A percentile compares a stretch with the other conserved stretches of the same genome.
Evolutionary conservation across 2,329 filamentous ascomycete genomes (phyloP).

Genomic region (Trichoderma koningiopsis): DNA sequence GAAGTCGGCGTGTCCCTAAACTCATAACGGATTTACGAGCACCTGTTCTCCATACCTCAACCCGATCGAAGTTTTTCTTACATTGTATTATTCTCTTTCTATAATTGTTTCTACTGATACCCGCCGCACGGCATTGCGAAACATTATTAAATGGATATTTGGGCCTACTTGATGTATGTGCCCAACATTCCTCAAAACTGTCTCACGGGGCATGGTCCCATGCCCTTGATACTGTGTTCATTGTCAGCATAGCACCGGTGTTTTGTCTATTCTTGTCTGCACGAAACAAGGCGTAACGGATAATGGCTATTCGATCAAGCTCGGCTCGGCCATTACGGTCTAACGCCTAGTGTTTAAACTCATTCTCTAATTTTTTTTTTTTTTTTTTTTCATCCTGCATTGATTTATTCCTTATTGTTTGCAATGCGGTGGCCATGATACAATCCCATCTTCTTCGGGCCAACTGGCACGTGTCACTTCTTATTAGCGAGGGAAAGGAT

Average conservation of each 20-base stretch:
- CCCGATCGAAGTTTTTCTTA: background rate
- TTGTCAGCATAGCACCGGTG: conserved; percentile 31
- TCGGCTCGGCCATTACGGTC: background rate
- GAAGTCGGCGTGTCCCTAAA: conserved; percentile 59
- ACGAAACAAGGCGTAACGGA: conserved; percentile 27
- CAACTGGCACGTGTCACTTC: conserved; percentile 4
- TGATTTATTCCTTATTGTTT: conserved; percentile 8
- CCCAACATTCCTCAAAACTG: background rate
- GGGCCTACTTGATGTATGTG: background rate
- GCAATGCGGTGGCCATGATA: conserved; percentile 6
- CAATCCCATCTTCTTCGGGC: background rate
- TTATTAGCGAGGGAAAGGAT: conserved; percentile 10
- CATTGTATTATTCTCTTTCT: conserved; percentile 3
- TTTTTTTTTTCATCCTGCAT: background rate
- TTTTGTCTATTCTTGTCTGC: conserved; percentile 21
- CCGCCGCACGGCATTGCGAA: conserved; percentile 23
- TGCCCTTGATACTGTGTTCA: conserved; percentile 12
- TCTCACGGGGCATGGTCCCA: background rate
- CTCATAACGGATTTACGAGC: conserved; percentile 41
- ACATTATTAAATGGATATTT: background rate
- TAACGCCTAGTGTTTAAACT: background rate
- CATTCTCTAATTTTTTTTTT: background rate
- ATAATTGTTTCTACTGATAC: conserved; percentile 21
- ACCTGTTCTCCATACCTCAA: background rate
- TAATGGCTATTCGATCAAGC: conserved; percentile 30